A percentile compares a stretch with the other conserved stretches of the same genome.
These are phyloP conservation scores for Cercospora zeina DNA, from an alignment of 2,329 filamentous ascomycete species.

Conservation along the genomic window DNA sequence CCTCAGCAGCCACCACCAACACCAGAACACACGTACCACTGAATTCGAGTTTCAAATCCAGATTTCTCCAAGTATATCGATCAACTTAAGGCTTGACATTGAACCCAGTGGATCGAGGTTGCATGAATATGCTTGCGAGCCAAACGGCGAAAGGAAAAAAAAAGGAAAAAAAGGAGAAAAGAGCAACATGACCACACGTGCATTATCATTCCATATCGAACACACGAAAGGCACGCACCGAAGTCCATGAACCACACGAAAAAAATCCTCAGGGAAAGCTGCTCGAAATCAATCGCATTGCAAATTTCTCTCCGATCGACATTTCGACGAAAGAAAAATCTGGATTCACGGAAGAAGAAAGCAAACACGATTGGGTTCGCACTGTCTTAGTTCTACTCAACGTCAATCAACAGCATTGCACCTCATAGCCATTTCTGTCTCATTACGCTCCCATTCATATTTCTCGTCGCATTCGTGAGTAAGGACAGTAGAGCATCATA, in stretches of 20 bases:
- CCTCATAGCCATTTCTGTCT: not conserved
- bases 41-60: not conserved
- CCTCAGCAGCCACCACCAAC: too few relatives aligned
- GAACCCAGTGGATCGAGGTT: not conserved
- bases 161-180: too few relatives aligned
- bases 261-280: too few relatives aligned
- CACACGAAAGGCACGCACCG: too few relatives aligned
- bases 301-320: not conserved
- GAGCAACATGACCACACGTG: too few relatives aligned
- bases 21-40: not conserved
- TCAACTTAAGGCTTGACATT: not conserved
- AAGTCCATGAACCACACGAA: too few relatives aligned
- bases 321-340: not conserved
- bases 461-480: not conserved
- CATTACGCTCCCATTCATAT: not conserved
- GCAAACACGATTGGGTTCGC: not conserved
- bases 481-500: not conserved
- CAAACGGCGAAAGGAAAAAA: not conserved
- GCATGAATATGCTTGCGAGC: not conserved
- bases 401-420: too few relatives aligned
- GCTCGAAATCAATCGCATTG: not conserved
- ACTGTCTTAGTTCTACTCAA: too few relatives aligned
- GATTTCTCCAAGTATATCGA: not conserved
- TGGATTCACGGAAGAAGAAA: not conserved
- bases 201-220: too few relatives aligned